phyloP scores from a whole-genome alignment of 2,329 filamentous ascomycete genomes.

The Sporothrix luriei region DNA sequence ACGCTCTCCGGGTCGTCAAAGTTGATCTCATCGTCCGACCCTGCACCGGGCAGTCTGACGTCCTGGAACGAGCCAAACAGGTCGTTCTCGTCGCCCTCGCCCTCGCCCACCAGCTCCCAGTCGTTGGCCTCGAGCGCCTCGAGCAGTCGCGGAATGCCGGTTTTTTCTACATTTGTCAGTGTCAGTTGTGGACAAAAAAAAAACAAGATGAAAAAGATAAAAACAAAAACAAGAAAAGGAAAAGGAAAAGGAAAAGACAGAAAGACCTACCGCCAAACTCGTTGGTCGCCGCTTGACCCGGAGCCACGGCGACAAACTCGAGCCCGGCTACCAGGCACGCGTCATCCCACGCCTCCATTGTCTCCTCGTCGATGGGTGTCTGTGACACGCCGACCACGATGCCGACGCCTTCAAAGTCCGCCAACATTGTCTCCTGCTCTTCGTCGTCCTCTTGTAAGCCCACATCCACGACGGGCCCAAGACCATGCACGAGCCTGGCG shows the following conservation, averaged over 20 bases:
- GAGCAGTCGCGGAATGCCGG: slow-evolving; percentile 54
- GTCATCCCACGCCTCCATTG: slow-evolving; percentile 64
- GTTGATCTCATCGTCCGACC: slow-evolving; percentile 37
- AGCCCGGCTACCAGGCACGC: slow-evolving; percentile 59
- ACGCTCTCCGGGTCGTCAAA: slow-evolving; percentile 44
- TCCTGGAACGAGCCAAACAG: slow-evolving; percentile 33
- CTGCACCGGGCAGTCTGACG: background rate
- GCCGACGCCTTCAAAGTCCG: slow-evolving; percentile 57
- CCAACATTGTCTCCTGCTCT: slow-evolving; percentile 29
- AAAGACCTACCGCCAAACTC: slow-evolving; percentile 59
- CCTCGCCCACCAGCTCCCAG: slow-evolving; percentile 49
- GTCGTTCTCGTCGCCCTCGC: slow-evolving; percentile 36
- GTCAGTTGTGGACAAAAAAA: background rate
- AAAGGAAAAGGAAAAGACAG: too few relatives aligned
- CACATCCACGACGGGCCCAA: slow-evolving; percentile 49
- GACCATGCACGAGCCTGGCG: slow-evolving; percentile 57
- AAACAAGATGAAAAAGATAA: background rate
- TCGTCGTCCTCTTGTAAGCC: slow-evolving; percentile 52
- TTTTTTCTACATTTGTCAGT: slow-evolving; percentile 35
- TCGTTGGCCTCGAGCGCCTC: slow-evolving; percentile 69
- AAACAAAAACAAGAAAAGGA: background rate
- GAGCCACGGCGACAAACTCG: slow-evolving; percentile 61
- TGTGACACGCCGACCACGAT: slow-evolving; percentile 61
- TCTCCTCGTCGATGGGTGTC: slow-evolving; percentile 38
- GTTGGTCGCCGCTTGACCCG: slow-evolving; percentile 50